Conservation (phyloP, 2,329 filamentous ascomycete species). For the Sarocladium kiliense region DNA sequence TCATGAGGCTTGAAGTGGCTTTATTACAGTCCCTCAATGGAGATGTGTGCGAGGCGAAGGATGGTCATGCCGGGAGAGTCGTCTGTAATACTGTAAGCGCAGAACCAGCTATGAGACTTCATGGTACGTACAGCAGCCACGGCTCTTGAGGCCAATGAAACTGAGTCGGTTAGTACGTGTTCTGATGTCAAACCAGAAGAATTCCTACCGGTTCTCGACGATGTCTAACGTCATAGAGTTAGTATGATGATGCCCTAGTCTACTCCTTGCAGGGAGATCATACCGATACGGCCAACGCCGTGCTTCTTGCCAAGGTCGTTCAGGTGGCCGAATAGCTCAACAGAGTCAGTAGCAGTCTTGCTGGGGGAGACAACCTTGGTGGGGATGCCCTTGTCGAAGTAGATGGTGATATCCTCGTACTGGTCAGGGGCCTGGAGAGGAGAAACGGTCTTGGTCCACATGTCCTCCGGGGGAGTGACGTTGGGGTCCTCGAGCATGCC, state of each 20-base stretch:
- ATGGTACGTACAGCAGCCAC: conserved; percentile 64
- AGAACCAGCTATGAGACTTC: too few species aligned
- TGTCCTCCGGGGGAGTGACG: conserved; percentile 57
- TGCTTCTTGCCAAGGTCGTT: conserved; percentile 60
- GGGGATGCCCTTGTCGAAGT: conserved; percentile 64
- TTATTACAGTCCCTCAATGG: conserved; percentile 51
- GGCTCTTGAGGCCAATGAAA: conserved; percentile 28
- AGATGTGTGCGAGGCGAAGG: conserved; percentile 28
- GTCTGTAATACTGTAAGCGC: too few species aligned
- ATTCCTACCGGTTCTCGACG: conserved; percentile 39
- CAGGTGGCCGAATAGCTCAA: conserved; percentile 59
- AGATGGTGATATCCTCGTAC: conserved; percentile 59
- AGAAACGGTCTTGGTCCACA: conserved; percentile 60
- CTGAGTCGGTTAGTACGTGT: too few species aligned
- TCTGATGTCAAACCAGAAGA: too few species aligned
- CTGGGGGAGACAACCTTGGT: conserved; percentile 55
- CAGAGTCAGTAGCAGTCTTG: conserved; percentile 52
- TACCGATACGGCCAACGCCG: conserved; percentile 66
- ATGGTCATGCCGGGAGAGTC: conserved; percentile 28
- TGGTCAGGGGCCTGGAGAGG: conserved; percentile 59
- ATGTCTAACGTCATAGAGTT: too few species aligned
- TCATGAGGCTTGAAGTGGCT: too few species aligned
- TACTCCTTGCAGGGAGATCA: too few species aligned
- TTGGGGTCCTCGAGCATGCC: conserved; percentile 61
- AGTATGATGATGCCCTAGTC: too few species aligned